A percentile compares a stretch with the other conserved stretches of the same genome.
Conservation (phyloP, 2,329 filamentous ascomycete genomes). For the Fusarium longipes region DNA sequence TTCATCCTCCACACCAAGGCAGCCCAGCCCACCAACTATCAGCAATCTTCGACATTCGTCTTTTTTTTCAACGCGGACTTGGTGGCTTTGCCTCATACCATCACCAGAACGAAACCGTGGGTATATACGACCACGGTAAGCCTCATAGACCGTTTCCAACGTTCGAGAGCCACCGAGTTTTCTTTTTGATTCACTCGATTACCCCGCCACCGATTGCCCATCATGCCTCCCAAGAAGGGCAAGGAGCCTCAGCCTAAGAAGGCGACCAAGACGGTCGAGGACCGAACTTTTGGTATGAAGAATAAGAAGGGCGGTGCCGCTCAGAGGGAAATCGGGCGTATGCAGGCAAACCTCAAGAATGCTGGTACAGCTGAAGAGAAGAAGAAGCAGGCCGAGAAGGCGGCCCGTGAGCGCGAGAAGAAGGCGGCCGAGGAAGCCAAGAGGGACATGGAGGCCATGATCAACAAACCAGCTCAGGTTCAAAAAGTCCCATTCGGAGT, state of each 20-base stretch:
- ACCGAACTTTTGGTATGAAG: constrained; percentile 99
- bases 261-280: constrained; percentile 77
- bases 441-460: constrained; percentile 81
- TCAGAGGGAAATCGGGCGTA: constrained; percentile 89
- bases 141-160: constrained; percentile 8
- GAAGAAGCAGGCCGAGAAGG: constrained; percentile 76
- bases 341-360: constrained; percentile 77
- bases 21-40: constrained; percentile 47
- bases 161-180: constrained; percentile 8
- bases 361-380: constrained; percentile 90
- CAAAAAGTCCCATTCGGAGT: constrained; percentile 98
- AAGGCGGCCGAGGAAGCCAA: constrained; percentile 86
- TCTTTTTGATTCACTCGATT: constrained; percentile 32
- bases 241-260: constrained; percentile 68
- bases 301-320: constrained; percentile 97
- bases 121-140: constrained; percentile 5
- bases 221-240: constrained; percentile 78
- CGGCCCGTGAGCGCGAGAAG: constrained; percentile 84
- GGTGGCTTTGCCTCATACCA: constrained; percentile 28
- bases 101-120: constrained; percentile 24
- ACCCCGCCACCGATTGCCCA: constrained; percentile 54
- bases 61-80: constrained; percentile 29
- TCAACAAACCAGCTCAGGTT: constrained; percentile 92
- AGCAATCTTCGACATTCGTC: constrained; percentile 42
- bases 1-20: constrained; percentile 46